Conservation (phyloP, 2,329 filamentous ascomycete genomes). For the Periconia macrospinosa region DNA sequence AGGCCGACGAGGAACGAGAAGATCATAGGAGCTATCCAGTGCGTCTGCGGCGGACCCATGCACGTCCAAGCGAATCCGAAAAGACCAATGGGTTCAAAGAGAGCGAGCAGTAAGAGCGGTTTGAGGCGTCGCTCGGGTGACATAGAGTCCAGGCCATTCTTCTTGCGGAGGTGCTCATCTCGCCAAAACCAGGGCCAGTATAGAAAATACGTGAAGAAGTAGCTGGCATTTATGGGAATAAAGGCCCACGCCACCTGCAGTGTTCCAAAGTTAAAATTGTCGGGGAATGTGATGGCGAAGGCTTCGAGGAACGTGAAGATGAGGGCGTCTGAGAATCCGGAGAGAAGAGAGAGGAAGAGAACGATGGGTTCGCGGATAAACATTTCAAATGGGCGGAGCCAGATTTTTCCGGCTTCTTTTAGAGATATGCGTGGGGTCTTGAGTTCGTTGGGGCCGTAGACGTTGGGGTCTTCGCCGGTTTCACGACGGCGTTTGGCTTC, state of each 20-base stretch:
- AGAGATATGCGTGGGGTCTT: constrained; percentile 26
- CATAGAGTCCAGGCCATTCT: constrained; percentile 48
- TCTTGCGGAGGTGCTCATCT: constrained; percentile 44
- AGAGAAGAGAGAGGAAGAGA: constrained; percentile 68
- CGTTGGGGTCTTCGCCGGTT: constrained; percentile 57
- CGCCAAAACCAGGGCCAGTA: constrained; percentile 56
- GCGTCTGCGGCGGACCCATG: constrained; percentile 59
- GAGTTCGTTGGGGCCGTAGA: constrained; percentile 75
- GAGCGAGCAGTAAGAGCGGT: constrained; percentile 63
- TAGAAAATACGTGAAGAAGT: constrained; percentile 62
- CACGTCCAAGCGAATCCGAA: constrained; percentile 72
- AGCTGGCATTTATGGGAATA: constrained; percentile 59
- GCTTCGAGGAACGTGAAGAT: constrained; percentile 79
- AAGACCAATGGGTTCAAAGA: constrained; percentile 65
- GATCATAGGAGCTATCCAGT: constrained; percentile 70
- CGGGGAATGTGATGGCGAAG: constrained; percentile 66
- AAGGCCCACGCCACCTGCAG: constrained; percentile 60
- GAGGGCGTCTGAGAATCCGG: constrained; percentile 73
- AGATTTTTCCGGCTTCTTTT: constrained; percentile 49
- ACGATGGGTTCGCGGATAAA: constrained; percentile 75
- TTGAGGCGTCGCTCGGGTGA: constrained; percentile 65
- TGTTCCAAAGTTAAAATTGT: constrained; percentile 63
- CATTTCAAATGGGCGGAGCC: constrained; percentile 62
- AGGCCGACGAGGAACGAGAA: constrained; percentile 69
- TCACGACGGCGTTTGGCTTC: constrained; percentile 74